phyloP scores from a whole-genome alignment of 495 filamentous ascomycete genomes.

The Neurospora sp. region DNA sequence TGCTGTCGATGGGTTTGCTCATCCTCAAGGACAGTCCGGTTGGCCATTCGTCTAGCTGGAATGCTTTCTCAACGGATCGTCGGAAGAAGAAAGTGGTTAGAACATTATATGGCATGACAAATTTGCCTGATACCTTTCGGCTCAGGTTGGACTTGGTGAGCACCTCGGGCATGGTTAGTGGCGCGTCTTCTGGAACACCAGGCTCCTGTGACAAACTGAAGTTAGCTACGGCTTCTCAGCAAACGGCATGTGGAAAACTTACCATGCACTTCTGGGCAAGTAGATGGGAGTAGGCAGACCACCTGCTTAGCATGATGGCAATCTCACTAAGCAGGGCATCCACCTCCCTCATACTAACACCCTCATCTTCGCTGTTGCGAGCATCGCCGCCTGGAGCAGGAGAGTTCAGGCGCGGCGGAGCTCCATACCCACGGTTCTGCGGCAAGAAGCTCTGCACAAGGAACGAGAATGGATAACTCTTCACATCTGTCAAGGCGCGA shows the following conservation, averaged over 20 bases:
- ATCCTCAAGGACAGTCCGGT: constrained; percentile 64
- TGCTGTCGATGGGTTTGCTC: constrained; percentile 52
- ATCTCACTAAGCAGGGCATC: constrained; percentile 79
- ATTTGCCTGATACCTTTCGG: constrained; percentile 61
- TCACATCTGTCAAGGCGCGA: constrained; percentile 82
- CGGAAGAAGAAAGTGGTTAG: constrained; percentile 96
- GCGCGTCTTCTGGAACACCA: constrained; percentile 30
- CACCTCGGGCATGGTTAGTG: constrained; percentile 54
- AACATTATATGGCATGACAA: constrained; percentile 68
- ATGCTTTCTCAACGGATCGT: constrained; percentile 90
- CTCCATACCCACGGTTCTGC: constrained; percentile 44
- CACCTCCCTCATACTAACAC: constrained; percentile 89
- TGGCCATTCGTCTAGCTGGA: constrained; percentile 95
- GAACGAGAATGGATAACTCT: constrained; percentile 94
- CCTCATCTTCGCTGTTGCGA: constrained; percentile 68
- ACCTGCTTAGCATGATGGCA: constrained; percentile 81
- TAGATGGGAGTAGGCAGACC: constrained; percentile 88
- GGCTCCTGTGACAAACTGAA: constrained; percentile 28
- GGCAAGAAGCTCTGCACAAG: constrained; percentile 89
- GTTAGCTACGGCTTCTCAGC: constrained; percentile 4
- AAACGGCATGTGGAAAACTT: constrained; percentile 20
- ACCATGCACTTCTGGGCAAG: constrained; percentile 74
- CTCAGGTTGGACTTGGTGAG: constrained; percentile 63
- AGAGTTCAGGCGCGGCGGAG: constrained; percentile 46
- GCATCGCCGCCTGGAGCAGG: constrained; percentile 50